Base-by-base conservation (phyloP, 78 protist genomes). In the Mastigamoeba balamuthi region DNA sequence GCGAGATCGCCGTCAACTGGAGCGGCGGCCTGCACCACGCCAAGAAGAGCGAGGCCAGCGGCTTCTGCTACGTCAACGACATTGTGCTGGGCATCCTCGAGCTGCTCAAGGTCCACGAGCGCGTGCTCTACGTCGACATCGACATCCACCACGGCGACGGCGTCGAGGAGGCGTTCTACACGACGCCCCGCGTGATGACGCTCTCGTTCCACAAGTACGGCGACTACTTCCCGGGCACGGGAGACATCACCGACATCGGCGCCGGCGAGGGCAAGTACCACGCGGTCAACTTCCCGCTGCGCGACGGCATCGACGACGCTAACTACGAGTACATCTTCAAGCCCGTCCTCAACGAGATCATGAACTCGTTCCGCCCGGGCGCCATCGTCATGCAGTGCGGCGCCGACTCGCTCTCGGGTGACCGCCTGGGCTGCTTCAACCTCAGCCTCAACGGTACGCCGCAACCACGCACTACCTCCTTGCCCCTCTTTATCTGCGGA, bases 21-120 rank as follows among this genome's bases (percentile, higher is more conserved):
- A 82, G 90, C 25, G 99, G 99, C 17, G 99, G 99, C 0, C 75
- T 95, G 66, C 99, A 98, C 75, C 99, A 98, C 74, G 99, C 99
- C 35, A 92, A 91, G 80, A 89, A 90, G 66, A n/a, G 81, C 40
- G 95, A 92, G 66, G 97, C 99, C 0, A 76, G 95, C 0, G 99
- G 99, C 7, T 97, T 96, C 72, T 98, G 99, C 82, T 98, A 98
- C 78, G 89, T 94, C 69, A 96, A 97, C 75, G 99, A 97, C 83
- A 95, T 97, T 35, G 99, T 96, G 8, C 83, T 98, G 28, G 93
- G 89, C 36, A 96, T 96, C 44, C 84, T 97, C 33, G 99, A 94
- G 74, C 90, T 97, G 44, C 85, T 95, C 10, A 91, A 90, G 90
- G 73, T 76, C 69, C 92, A 93, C 76, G 48, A 66, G 40, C 95